Evolutionary conservation across 1,284 basidiomycete species (phyloP), one percentile per base, ranked within the genome.

Genomic region (Grifola frondosa): DNA sequence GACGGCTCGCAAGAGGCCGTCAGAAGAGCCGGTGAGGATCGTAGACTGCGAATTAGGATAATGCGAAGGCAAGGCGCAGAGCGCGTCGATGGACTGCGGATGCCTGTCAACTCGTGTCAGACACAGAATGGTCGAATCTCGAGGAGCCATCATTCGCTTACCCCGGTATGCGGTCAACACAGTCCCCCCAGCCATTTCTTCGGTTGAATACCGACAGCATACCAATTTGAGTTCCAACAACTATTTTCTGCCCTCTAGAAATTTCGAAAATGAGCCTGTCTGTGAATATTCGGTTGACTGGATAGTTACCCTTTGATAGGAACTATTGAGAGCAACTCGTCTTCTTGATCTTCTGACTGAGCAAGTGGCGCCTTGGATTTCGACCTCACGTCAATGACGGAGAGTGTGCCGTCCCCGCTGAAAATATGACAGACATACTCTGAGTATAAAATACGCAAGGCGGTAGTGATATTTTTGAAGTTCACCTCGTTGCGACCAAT

Each of bases 281-380:
- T n/a, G n/a, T n/a, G n/a, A n/a, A n/a, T n/a, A n/a, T n/a, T n/a
- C n/a, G 13, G 6, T 20, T 13, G 8, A 29, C 3, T 21, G 30
- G 23, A 19, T 16, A 66, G 76, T 33, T 59, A 87, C 82, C 81
- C 79, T 71, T 89, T 91, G 60, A 97, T 90, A 5, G 88, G 65
- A 12, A 87, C 81, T 40, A 95, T 80, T 4, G 88, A 91, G 6
- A 97, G 73, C 20, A 97, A 70, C 61, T 97, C 95, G 62, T 98
- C 95, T 62, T 97, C 95, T 64, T 98, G 95, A 68, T 97, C 91
- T 60, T 96, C 92, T 13, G 88, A 91, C 38, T 91, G 84, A 1
- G 84, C 81, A 46, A 88, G 65, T 2, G 90, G 89, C 42, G 82
- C 76, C 9, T 74, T 57, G 60, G 84, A 91, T 60, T 81, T 92